Conservation (phyloP, 2,329 filamentous ascomycete genomes). For the Albophoma yamanashiensis region DNA sequence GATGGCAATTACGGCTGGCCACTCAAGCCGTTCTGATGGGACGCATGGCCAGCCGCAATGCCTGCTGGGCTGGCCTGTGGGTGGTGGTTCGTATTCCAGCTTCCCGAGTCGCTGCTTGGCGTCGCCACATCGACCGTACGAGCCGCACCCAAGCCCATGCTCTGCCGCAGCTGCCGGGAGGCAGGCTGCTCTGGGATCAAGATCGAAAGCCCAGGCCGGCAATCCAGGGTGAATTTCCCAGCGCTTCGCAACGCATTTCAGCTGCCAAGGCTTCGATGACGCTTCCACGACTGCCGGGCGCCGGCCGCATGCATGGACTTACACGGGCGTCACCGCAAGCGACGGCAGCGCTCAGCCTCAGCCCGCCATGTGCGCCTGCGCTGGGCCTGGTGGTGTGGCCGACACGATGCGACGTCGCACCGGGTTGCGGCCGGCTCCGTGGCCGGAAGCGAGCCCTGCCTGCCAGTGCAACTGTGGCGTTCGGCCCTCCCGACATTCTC, state of each 20-base stretch:
- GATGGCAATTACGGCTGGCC: too few species aligned
- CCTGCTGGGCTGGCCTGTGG: not conserved
- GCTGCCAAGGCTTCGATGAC: constrained; percentile 1
- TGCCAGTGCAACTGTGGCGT: not conserved
- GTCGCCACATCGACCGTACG: not conserved
- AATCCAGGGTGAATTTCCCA: not conserved
- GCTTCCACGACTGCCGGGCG: not conserved
- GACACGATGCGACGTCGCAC: constrained; percentile 1
- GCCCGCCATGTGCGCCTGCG: not conserved
- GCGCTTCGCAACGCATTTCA: not conserved
- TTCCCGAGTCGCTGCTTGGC: not conserved
- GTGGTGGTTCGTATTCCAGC: not conserved
- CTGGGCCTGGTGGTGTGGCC: not conserved
- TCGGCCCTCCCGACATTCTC: not conserved
- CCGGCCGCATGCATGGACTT: not conserved
- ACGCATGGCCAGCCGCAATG: not conserved
- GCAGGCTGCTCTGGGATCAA: not conserved
- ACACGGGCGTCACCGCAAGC: not conserved
- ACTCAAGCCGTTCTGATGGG: not conserved
- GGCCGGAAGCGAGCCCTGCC: not conserved
- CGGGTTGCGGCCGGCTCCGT: not conserved
- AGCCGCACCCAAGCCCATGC: not conserved
- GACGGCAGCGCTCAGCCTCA: not conserved
- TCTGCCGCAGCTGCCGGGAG: not conserved
- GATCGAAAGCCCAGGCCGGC: not conserved